phyloP scores from a whole-genome alignment of 179 eudicot species.

The Carnegiea gigantea region DNA sequence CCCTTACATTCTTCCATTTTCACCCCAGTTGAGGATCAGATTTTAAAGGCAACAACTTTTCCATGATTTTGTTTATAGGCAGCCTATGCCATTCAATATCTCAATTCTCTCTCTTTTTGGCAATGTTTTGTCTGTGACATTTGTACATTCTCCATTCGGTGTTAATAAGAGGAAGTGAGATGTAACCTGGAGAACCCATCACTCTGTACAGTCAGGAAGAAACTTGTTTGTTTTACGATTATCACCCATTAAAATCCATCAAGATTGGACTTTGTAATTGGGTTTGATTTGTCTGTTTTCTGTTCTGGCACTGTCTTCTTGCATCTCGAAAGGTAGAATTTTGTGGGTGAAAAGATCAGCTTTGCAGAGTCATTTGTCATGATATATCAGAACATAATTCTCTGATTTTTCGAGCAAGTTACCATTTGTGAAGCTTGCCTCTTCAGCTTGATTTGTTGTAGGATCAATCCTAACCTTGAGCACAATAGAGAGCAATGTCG shows the following conservation, averaged over 20 bases:
- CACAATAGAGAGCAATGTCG: slow-evolving; percentile 40
- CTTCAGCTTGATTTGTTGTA: not conserved
- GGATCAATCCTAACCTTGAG: slow-evolving; percentile 15
- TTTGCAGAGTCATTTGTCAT: not conserved
- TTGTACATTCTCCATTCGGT: not conserved
- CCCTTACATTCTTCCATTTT: not conserved
- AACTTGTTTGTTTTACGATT: too few relatives aligned
- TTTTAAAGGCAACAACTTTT: not conserved
- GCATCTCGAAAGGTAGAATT: too few relatives aligned
- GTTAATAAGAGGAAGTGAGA: not conserved
- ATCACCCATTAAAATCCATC: not conserved
- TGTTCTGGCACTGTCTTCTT: not conserved
- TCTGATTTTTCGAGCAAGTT: not conserved
- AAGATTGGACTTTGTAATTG: not conserved
- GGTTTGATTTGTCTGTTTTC: not conserved
- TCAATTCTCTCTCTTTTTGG: not conserved
- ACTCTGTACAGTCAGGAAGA: too few relatives aligned
- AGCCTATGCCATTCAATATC: not conserved
- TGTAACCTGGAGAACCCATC: not conserved
- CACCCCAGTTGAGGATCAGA: not conserved
- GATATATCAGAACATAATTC: not conserved
- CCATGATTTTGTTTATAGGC: not conserved
- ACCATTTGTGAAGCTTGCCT: slow-evolving; percentile 1
- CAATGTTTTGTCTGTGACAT: not conserved
- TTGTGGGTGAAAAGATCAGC: too few relatives aligned